Evolutionary conservation across 2,329 filamentous ascomycete genomes (phyloP).

Genomic region (Beauveria scarabaeidicola): DNA sequence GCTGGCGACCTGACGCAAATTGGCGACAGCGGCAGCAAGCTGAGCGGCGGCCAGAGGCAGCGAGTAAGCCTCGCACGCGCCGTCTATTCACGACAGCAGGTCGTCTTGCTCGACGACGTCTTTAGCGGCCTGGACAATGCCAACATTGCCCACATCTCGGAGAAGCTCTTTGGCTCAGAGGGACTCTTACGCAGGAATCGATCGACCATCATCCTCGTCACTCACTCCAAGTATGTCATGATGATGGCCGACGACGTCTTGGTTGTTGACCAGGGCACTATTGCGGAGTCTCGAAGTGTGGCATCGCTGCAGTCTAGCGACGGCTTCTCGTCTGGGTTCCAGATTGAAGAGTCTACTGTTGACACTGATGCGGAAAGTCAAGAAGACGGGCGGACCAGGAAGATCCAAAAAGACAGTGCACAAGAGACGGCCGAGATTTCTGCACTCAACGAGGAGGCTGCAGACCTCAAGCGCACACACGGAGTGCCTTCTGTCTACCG

Average conservation of each 20-base stretch:
- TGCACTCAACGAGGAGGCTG: slow-evolving; percentile 9
- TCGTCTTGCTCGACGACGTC: slow-evolving; percentile 25
- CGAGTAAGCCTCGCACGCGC: slow-evolving; percentile 20
- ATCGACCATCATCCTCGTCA: slow-evolving; percentile 20
- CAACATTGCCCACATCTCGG: slow-evolving; percentile 29
- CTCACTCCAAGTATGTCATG: slow-evolving; percentile 16
- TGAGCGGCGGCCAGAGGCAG: slow-evolving; percentile 21
- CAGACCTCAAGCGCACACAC: slow-evolving; percentile 7
- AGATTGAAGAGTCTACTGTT: not conserved
- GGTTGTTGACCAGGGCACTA: not conserved
- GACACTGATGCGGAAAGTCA: not conserved
- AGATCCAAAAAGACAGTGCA: too few species aligned
- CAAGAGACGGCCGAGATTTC: slow-evolving; percentile 9
- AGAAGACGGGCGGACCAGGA: not conserved
- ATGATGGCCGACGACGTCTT: slow-evolving; percentile 6
- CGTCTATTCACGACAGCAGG: slow-evolving; percentile 15
- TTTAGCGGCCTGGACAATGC: slow-evolving; percentile 27
- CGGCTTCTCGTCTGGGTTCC: not conserved
- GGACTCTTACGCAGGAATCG: slow-evolving; percentile 20
- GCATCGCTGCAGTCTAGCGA: not conserved
- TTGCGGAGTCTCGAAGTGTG: not conserved
- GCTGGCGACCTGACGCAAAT: slow-evolving; percentile 10
- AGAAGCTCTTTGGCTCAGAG: slow-evolving; percentile 23
- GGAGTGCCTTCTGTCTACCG: slow-evolving; percentile 14
- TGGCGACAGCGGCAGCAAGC: not conserved